Percentiles rank a stretch among this genome's conserved stretches.
Conservation (phyloP, 345 rosid species). For the Sonneratia caseolaris region DNA sequence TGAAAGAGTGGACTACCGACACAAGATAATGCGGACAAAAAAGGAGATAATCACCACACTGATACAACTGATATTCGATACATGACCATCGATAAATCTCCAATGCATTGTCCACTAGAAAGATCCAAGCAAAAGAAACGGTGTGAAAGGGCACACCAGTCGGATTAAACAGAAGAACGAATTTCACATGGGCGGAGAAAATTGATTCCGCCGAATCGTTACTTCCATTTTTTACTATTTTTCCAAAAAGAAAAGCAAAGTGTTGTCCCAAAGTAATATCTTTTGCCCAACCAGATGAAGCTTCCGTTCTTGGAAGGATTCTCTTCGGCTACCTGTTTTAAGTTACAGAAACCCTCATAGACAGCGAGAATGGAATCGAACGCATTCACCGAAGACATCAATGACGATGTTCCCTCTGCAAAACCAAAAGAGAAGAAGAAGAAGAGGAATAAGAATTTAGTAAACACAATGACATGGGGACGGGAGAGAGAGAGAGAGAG, state of each 20-base stretch:
- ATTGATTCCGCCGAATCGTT: no score
- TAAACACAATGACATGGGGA: background rate
- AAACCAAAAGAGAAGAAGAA: background rate
- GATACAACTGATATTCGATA: background rate
- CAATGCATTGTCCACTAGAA: no score
- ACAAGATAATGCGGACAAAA: no score
- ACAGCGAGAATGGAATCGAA: slow-evolving; percentile 73
- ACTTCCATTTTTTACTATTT: no score
- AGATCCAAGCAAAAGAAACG: background rate
- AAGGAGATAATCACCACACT: background rate
- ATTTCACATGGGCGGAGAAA: no score
- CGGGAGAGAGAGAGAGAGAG: background rate
- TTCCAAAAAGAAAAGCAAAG: no score
- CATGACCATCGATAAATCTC: background rate
- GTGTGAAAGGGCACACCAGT: background rate
- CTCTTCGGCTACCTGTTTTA: slow-evolving; percentile 51
- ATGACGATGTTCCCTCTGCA: slow-evolving; percentile 59
- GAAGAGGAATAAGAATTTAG: background rate
- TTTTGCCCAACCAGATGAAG: background rate
- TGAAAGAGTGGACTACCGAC: no score
- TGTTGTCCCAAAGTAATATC: no score
- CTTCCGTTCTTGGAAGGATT: background rate
- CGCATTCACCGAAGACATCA: slow-evolving; percentile 54
- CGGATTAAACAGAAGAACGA: no score
- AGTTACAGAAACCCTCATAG: slow-evolving; percentile 92